Evolutionary conservation across 2,329 filamentous ascomycete genomes (phyloP), one percentile per base, ranked within the genome.

Genomic region (Neoascochyta sp.): DNA sequence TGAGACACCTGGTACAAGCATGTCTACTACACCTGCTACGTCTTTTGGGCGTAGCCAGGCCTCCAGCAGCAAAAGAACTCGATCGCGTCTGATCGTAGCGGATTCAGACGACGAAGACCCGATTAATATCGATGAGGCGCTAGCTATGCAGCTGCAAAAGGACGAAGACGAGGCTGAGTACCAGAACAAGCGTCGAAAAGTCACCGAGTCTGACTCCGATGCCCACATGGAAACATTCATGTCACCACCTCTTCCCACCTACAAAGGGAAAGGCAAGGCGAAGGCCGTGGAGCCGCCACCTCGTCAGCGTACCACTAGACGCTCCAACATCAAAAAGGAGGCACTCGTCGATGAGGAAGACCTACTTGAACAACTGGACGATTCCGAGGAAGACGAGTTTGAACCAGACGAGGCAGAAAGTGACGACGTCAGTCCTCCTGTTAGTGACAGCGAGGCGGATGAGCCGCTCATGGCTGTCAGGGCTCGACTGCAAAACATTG

Each of bases 1-100:
- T 47, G 78, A 76, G 36, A 83, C 80, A 3, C 78, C 79, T 4
- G 74, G 68, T 20, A 83, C 80, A 12, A 81, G 76, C 55, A 67
- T 71, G 31, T 64, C 68, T 25, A 67, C 65, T 11, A 81, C 78
- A 7, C 78, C 76, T 4, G 68, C 65, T 13, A 63, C 67, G 14
- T 67, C 67, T 6, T 7, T 42, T 32, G 34, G 40, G 9, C 42
- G 29, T 22, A 41, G 47, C 26, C 45, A 41, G 15, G 32, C 38
- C 27, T 43, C 58, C 27, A 51, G 48, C 29, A 36, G 45, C 22
- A 47, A 54, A 38, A 52, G 49, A 14, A 41, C 39, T 11, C 47
- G 53, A 30, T 39, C 46, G 9, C 48, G 39, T 15, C 40, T 35
- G 5, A 23, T 31, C 5, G 33, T 62, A 0, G n/a, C 36, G 16